Evolutionary conservation across 2,329 filamentous ascomycete species (phyloP).

Genomic region (Chlorencoelia australis): DNA sequence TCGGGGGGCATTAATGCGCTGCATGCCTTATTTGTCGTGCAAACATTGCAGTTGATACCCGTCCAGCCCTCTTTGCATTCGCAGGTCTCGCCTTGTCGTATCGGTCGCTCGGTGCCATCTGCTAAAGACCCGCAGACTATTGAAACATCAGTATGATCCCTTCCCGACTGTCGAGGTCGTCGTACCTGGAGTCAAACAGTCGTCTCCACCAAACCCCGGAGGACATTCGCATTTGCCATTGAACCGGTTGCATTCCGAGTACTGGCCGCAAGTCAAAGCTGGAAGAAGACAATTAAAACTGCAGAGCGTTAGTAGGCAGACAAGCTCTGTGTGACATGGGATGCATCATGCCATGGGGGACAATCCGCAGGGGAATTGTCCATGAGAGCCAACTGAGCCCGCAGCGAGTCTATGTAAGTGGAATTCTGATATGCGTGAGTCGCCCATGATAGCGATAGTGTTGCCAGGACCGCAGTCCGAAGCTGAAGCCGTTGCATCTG

Average conservation of each 20-base stretch:
- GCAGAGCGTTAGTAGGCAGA: slow-evolving; percentile 11
- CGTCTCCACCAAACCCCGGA: slow-evolving; percentile 84
- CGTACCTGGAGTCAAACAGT: slow-evolving; percentile 74
- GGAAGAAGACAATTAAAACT: slow-evolving; percentile 98
- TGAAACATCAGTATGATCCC: slow-evolving; percentile 10
- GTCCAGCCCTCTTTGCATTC: slow-evolving; percentile 88
- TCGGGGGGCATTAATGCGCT: slow-evolving; percentile 82
- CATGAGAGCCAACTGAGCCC: slow-evolving; percentile 58
- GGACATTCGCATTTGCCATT: slow-evolving; percentile 92
- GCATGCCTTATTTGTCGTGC: slow-evolving; percentile 72
- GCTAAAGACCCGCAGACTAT: slow-evolving; percentile 77
- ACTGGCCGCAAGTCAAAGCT: slow-evolving; percentile 85
- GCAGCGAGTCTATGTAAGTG: slow-evolving; percentile 49
- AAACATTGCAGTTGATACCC: slow-evolving; percentile 98
- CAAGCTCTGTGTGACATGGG: slow-evolving; percentile 4
- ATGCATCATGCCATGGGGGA: slow-evolving; percentile 57
- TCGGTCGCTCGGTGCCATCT: slow-evolving; percentile 67
- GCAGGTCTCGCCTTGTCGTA: slow-evolving; percentile 62
- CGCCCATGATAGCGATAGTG: slow-evolving; percentile 33
- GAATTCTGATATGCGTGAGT: slow-evolving; percentile 42
- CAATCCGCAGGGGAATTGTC: slow-evolving; percentile 67
- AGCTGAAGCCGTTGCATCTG: slow-evolving; percentile 20
- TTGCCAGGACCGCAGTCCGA: slow-evolving; percentile 17
- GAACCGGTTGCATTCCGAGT: slow-evolving; percentile 75
- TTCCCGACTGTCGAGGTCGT: neutral